Percentiles rank a stretch among this genome's conserved stretches.
Conservation (phyloP, 78 protist genomes). For the Blattamonas nauphoetae region DNA sequence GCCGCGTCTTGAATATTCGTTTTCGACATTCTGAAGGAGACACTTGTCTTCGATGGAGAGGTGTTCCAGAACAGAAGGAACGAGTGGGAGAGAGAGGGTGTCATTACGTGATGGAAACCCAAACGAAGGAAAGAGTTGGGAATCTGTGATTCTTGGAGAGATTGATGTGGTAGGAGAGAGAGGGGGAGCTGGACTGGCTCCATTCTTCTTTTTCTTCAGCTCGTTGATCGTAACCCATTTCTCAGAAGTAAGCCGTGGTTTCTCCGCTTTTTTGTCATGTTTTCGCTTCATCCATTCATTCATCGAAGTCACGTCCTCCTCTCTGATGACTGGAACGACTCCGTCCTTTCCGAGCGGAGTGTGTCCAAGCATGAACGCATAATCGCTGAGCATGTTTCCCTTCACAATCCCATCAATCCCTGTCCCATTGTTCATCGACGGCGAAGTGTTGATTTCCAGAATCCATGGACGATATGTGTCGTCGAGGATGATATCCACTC, state of each 20-base stretch:
- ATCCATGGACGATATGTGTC: not conserved
- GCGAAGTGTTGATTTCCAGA: slow-evolving; percentile 4
- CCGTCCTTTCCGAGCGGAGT: not conserved
- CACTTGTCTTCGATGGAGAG: not conserved
- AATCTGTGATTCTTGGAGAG: not conserved
- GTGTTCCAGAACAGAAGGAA: too few relatives aligned
- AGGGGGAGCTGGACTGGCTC: not conserved
- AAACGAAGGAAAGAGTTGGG: not conserved
- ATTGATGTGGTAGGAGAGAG: not conserved
- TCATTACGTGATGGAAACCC: too few relatives aligned
- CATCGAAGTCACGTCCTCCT: too few relatives aligned
- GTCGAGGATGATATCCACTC: slow-evolving; percentile 1
- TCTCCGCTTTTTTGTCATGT: too few relatives aligned
- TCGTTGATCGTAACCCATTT: too few relatives aligned
- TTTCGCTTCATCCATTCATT: too few relatives aligned
- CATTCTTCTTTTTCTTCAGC: too few relatives aligned
- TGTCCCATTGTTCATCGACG: not conserved
- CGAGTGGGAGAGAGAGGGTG: too few relatives aligned
- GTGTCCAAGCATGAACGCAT: not conserved
- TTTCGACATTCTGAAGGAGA: not conserved
- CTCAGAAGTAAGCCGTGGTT: too few relatives aligned
- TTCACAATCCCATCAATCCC: not conserved
- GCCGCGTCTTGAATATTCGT: not conserved
- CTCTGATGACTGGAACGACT: not conserved
- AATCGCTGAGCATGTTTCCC: not conserved